Conservation (phyloP, 345 rosid species). For the Corymbia maculata region DNA sequence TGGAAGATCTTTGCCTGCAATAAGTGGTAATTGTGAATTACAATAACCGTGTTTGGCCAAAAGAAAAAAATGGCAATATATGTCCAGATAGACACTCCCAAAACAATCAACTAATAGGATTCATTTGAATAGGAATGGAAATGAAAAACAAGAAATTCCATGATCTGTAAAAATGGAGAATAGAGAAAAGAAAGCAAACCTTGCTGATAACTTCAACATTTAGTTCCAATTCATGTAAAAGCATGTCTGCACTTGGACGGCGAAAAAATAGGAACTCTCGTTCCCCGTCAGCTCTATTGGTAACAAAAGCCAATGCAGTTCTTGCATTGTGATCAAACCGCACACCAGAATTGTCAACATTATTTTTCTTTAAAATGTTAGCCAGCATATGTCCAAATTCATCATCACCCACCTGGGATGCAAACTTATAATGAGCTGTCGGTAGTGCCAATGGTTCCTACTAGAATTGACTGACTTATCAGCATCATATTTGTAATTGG, state of each 20-base stretch:
- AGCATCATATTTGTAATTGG: neutral
- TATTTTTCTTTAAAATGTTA: constrained; percentile 60
- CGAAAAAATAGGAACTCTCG: constrained; percentile 97
- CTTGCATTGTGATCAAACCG: constrained; percentile 74
- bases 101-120: neutral
- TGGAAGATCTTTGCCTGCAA: constrained; percentile 90
- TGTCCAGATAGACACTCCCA: neutral
- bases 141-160: neutral
- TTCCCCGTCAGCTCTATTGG: constrained; percentile 85
- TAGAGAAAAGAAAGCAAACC: constrained; percentile 23
- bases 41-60: neutral
- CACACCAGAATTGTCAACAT: constrained; percentile 74
- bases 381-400: constrained; percentile 94
- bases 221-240: constrained; percentile 75
- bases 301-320: constrained; percentile 92
- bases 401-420: constrained; percentile 66
- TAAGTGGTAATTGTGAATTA: neutral
- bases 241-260: constrained; percentile 99
- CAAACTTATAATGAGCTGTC: neutral
- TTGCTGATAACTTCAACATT: constrained; percentile 53
- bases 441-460: too few relatives aligned
- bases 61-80: neutral
- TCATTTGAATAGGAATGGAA: neutral
- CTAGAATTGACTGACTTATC: too few relatives aligned
- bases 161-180: neutral